Evolutionary conservation across 225 moss, liverwort and hornwort species (phyloP).

Genomic region (Polytrichum commune): DNA sequence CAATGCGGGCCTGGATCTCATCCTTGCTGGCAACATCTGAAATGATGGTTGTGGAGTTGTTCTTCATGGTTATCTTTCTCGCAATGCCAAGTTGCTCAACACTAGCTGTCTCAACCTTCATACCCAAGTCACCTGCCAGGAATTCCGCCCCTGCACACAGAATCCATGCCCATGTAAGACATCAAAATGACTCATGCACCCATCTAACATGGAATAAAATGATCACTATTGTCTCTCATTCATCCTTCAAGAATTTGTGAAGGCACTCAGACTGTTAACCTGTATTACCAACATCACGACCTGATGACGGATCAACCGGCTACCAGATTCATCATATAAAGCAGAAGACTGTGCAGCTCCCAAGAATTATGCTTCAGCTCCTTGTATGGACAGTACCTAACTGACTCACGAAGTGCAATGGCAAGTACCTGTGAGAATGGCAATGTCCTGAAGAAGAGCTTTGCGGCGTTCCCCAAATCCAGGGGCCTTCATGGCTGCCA

Average conservation of each 20-base stretch:
- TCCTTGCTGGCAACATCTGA: conserved; percentile 78
- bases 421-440: conserved; percentile 42
- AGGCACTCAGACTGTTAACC: too few relatives aligned
- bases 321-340: too few relatives aligned
- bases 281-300: background rate
- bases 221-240: background rate
- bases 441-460: conserved; percentile 57
- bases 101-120: conserved; percentile 53
- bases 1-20: conserved; percentile 79
- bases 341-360: too few relatives aligned
- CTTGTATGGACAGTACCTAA: background rate
- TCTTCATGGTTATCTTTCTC: conserved; percentile 66
- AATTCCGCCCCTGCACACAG: conserved; percentile 59
- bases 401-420: background rate
- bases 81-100: conserved; percentile 77
- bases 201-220: background rate
- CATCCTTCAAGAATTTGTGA: background rate
- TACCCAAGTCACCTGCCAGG: conserved; percentile 71
- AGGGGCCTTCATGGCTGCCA: conserved; percentile 51
- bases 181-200: background rate
- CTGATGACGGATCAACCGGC: background rate
- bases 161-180: too few relatives aligned
- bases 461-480: conserved; percentile 54
- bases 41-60: conserved; percentile 70
- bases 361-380: too few relatives aligned